Evolutionary conservation across 352 stramenopile species (phyloP).

Genomic region (Globisporangium megalacanthum): DNA sequence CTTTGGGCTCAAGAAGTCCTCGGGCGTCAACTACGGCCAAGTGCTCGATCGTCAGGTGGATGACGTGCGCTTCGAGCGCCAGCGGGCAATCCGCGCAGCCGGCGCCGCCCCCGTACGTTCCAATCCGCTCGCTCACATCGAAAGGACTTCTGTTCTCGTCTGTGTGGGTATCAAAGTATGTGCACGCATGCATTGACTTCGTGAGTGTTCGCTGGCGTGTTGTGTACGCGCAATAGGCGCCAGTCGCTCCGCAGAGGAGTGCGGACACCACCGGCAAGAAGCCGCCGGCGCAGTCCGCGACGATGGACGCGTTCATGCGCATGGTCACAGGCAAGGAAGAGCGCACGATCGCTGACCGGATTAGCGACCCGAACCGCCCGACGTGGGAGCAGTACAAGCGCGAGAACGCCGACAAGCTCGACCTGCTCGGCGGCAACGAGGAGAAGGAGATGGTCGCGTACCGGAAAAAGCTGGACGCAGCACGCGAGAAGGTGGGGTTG

Average conservation of each 20-base stretch:
- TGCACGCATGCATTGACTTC: no score
- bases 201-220: neutral
- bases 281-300: constrained; percentile 44
- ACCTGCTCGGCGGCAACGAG: constrained; percentile 73
- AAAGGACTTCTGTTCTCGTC: no score
- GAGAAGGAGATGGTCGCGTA: constrained; percentile 94
- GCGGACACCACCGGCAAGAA: constrained; percentile 14
- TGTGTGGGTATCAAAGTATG: no score
- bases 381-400: constrained; percentile 97
- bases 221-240: neutral
- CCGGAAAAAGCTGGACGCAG: constrained; percentile 88
- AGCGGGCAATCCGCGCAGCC: constrained; percentile 42
- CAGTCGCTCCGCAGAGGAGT: neutral
- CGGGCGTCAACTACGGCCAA: constrained; percentile 80
- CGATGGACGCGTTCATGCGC: constrained; percentile 93
- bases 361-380: constrained; percentile 91
- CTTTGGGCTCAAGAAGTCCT: constrained; percentile 71
- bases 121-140: neutral
- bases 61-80: constrained; percentile 77
- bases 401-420: constrained; percentile 93
- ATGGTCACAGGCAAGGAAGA: constrained; percentile 92
- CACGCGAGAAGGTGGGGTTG: constrained; percentile 77
- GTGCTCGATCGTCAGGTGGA: constrained; percentile 80
- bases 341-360: constrained; percentile 91
- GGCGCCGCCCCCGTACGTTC: constrained; percentile 28